Base-by-base conservation (phyloP, 2,329 filamentous ascomycete species). In the Fusarium cicatricum region DNA sequence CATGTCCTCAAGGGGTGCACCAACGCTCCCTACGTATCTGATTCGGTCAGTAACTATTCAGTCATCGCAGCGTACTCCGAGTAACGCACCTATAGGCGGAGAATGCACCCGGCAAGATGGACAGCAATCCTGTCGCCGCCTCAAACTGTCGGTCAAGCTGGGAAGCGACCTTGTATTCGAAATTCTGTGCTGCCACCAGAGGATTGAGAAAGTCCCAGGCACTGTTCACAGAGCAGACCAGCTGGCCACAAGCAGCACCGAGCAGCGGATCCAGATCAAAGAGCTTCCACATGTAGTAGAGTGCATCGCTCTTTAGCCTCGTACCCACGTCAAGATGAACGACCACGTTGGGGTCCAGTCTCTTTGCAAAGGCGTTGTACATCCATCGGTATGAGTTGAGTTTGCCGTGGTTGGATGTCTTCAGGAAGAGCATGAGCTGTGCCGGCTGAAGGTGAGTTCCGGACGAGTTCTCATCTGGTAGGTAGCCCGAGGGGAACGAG, bases 1-100 rank as follows among this genome's bases (percentile, higher is more conserved):
- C 9, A 26, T 26, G 23, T 26, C 23, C 23, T 26, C 23, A 8
- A 26, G 23, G 9, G 23, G 23, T 10, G 23, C 65, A 70, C 71
- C 29, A 66, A 56, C n/a, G 17, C n/a, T 16, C 9, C 15, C 33
- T 16, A 36, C 33, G 33, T 11, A 36, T 36, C 15, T 36, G 33
- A 5, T 11, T 36, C 10, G 7, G 33, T 16, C 16, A 16, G n/a
- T 15, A 10, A 10, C 11, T 17, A 8, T 17, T 26, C 23, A 21
- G 5, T 26, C 23, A 26, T 26, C 23, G 6, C 23, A 10, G 6
- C 9, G 23, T 9, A 10, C 9, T 26, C 21, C n/a, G 9, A 16
- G n/a, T 15, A 17, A 36, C 7, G 33, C n/a, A 11, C 33, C 14
- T 36, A 8, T 36, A 36, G 15, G 15, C 14, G 5, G 10, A 16